Percentiles rank a stretch among this genome's conserved stretches.
Evolutionary conservation across 2,329 filamentous ascomycete species (phyloP).

Genomic region (Balansia obtecta): DNA sequence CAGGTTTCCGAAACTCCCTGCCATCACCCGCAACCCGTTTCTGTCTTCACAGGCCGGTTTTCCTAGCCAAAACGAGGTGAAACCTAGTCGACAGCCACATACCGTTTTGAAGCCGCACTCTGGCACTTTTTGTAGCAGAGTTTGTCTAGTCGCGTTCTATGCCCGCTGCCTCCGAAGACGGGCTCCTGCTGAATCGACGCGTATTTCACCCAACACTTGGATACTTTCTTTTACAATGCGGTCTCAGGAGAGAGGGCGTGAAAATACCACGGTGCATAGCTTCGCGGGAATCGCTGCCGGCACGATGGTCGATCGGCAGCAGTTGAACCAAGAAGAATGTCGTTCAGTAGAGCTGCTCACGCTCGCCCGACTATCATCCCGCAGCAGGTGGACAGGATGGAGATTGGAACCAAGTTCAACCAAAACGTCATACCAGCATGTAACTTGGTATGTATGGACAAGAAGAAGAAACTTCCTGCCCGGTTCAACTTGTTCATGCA

Average conservation of each 20-base stretch:
- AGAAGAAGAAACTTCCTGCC: too few species aligned
- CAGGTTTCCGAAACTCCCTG: background rate
- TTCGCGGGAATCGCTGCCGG: background rate
- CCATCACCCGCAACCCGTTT: background rate
- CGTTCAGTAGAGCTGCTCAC: too few species aligned
- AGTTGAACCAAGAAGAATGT: too few species aligned
- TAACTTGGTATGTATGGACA: too few species aligned
- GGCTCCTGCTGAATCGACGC: background rate
- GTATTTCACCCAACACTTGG: background rate
- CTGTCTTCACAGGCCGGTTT: background rate
- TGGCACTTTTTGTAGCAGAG: background rate
- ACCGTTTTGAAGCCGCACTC: background rate
- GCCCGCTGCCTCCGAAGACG: background rate
- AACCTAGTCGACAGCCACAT: background rate
- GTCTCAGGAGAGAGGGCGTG: background rate
- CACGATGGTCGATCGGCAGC: too few species aligned
- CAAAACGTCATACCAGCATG: too few species aligned
- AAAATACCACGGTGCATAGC: background rate
- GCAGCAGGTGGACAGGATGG: too few species aligned
- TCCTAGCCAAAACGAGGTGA: background rate
- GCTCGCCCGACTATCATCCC: too few species aligned
- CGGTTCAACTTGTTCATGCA: background rate
- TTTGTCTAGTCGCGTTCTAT: background rate
- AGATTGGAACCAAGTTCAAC: too few species aligned
- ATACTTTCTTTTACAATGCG: background rate